Conservation (phyloP, 1,139 yeast genomes). For the Suhomyces bokatorum region DNA sequence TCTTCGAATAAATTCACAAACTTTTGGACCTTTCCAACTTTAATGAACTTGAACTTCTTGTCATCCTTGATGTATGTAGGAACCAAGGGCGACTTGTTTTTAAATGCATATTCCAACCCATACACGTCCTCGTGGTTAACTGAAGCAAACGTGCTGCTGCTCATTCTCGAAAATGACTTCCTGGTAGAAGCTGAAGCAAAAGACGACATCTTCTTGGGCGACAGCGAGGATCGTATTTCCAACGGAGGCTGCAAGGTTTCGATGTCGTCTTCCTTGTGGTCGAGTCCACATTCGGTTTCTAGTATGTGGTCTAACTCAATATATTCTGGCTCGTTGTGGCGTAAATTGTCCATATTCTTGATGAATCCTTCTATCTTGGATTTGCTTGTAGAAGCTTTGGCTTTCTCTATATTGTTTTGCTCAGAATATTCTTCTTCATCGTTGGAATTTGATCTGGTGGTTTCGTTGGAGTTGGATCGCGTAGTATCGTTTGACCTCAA, state of each 20-base stretch:
- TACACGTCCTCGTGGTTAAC: constrained; percentile 20
- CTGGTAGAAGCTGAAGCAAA: constrained; percentile 21
- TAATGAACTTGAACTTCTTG: constrained; percentile 48
- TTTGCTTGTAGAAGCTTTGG: constrained; percentile 1
- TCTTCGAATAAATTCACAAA: constrained; percentile 50
- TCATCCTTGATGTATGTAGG: constrained; percentile 46
- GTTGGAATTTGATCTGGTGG: constrained; percentile 20
- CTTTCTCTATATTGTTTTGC: background rate
- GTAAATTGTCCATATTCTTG: constrained; percentile 31
- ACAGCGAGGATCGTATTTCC: constrained; percentile 5
- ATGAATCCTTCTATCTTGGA: constrained; percentile 22
- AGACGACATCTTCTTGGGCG: constrained; percentile 12
- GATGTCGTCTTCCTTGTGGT: constrained; percentile 9
- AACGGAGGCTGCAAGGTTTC: constrained; percentile 12
- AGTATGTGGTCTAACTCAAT: constrained; percentile 16
- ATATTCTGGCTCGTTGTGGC: constrained; percentile 33
- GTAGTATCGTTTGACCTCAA: constrained; percentile 26
- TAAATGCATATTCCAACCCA: constrained; percentile 36
- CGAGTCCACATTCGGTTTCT: constrained; percentile 17
- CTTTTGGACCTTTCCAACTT: constrained; percentile 51
- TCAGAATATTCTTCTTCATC: constrained; percentile 14
- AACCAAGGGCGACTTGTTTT: constrained; percentile 30
- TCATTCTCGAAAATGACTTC: constrained; percentile 19
- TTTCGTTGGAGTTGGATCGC: constrained; percentile 21
- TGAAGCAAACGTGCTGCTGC: constrained; percentile 26